A percentile compares a stretch with the other conserved stretches of the same genome.
phyloP scores from a whole-genome alignment of 805 yeast genomes.

The Saturnispora galanensis region DNA sequence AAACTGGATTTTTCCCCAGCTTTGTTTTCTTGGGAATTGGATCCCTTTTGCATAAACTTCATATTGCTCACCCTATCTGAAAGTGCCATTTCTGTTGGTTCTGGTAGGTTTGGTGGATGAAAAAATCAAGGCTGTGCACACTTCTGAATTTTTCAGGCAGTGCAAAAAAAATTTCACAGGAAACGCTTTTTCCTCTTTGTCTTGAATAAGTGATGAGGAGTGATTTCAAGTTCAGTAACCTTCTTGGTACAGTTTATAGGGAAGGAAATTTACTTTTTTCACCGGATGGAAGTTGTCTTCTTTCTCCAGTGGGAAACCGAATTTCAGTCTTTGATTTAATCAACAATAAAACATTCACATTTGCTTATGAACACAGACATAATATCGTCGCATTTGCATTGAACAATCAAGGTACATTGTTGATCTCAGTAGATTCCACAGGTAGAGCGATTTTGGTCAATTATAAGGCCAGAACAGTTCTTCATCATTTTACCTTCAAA shows the following conservation, averaged over 20 bases:
- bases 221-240: constrained; percentile 80
- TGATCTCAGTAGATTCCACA: constrained; percentile 78
- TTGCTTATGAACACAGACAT: constrained; percentile 86
- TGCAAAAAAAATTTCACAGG: neutral
- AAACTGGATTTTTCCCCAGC: constrained; percentile 25
- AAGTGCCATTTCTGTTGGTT: neutral
- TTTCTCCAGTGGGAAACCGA: constrained; percentile 93
- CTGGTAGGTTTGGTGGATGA: neutral
- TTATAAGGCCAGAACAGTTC: constrained; percentile 68
- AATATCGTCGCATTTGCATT: constrained; percentile 72
- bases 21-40: constrained; percentile 13
- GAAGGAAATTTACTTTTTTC: constrained; percentile 86
- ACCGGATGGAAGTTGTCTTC: constrained; percentile 70
- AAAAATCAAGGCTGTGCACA: constrained; percentile 5
- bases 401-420: constrained; percentile 69
- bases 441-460: constrained; percentile 92
- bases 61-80: constrained; percentile 58
- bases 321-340: constrained; percentile 81
- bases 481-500: constrained; percentile 91
- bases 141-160: constrained; percentile 1
- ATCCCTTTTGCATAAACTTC: constrained; percentile 58
- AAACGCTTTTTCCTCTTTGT: neutral
- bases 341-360: constrained; percentile 78
- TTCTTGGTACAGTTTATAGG: constrained; percentile 89
- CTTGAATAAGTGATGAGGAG: constrained; percentile 51